Evolutionary conservation across 2,329 filamentous ascomycete species (phyloP).

Genomic region (Cladophialophora carrionii): DNA sequence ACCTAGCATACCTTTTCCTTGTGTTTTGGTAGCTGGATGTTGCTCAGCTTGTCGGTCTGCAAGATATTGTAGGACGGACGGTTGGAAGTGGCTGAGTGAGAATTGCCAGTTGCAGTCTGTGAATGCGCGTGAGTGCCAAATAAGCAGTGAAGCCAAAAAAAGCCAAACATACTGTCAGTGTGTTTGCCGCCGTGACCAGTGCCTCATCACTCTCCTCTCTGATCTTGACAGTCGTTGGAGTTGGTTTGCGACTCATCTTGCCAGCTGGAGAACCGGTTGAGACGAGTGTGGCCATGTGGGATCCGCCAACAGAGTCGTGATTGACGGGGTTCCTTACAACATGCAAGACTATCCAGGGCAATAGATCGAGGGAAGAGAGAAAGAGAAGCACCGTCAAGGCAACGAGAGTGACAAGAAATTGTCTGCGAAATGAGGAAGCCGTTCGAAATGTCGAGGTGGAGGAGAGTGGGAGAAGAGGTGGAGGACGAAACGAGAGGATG

Average conservation of each 20-base stretch:
- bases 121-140: constrained; percentile 23
- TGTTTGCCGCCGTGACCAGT: constrained; percentile 17
- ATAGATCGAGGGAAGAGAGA: constrained; percentile 26
- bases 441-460: constrained; percentile 31
- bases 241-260: constrained; percentile 35
- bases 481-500: constrained; percentile 11
- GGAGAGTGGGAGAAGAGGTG: constrained; percentile 34
- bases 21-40: constrained; percentile 26
- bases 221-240: constrained; percentile 32
- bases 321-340: constrained; percentile 21
- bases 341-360: constrained; percentile 30
- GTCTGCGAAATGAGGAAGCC: constrained; percentile 27
- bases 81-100: constrained; percentile 11
- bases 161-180: constrained; percentile 23
- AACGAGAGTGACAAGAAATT: constrained; percentile 23
- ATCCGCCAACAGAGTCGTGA: not conserved
- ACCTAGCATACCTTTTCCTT: constrained; percentile 31
- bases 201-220: constrained; percentile 32
- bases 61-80: constrained; percentile 28
- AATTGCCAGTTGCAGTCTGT: constrained; percentile 43
- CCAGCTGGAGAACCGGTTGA: constrained; percentile 33
- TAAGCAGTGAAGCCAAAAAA: constrained; percentile 11
- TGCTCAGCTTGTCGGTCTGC: constrained; percentile 29
- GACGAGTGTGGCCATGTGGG: constrained; percentile 31
- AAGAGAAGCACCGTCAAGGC: constrained; percentile 22